Conservation (phyloP, 768 basidiomycete species). For the Omphalotus guepiniiformis region DNA sequence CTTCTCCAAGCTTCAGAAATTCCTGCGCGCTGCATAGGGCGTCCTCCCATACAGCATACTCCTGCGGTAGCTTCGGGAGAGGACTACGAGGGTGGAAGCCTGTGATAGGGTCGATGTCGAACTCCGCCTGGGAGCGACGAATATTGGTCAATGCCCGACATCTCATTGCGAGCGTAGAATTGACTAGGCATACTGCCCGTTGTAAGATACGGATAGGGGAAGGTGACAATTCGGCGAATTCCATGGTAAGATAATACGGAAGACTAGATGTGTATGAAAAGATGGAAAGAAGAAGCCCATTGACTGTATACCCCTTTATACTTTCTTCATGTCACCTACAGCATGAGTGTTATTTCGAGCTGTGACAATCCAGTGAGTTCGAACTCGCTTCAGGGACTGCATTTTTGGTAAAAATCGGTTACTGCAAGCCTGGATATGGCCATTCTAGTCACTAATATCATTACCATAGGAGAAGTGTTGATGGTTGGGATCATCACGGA, state of each 20-base stretch:
- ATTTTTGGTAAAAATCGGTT: no score
- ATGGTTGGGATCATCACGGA: no score
- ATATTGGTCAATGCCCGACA: constrained; percentile 26
- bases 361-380: no score
- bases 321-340: no score
- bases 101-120: constrained; percentile 56
- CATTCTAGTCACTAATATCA: no score
- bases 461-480: no score
- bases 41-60: constrained; percentile 68
- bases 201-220: constrained; percentile 49
- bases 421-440: no score
- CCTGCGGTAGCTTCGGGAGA: constrained; percentile 48
- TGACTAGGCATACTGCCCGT: constrained; percentile 42
- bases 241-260: no score
- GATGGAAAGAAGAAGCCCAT: no score
- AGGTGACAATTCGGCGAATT: constrained; percentile 37
- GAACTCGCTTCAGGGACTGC: no score
- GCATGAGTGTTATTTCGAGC: no score
- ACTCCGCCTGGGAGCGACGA: constrained; percentile 38
- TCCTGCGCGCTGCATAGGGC: constrained; percentile 52
- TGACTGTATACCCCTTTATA: no score
- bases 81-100: constrained; percentile 82
- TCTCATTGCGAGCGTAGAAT: constrained; percentile 34
- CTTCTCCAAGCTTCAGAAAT: constrained; percentile 54
- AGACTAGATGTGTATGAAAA: not conserved